Base-by-base conservation (phyloP, 306 rosid species). In the Casuarina equisetifolia region DNA sequence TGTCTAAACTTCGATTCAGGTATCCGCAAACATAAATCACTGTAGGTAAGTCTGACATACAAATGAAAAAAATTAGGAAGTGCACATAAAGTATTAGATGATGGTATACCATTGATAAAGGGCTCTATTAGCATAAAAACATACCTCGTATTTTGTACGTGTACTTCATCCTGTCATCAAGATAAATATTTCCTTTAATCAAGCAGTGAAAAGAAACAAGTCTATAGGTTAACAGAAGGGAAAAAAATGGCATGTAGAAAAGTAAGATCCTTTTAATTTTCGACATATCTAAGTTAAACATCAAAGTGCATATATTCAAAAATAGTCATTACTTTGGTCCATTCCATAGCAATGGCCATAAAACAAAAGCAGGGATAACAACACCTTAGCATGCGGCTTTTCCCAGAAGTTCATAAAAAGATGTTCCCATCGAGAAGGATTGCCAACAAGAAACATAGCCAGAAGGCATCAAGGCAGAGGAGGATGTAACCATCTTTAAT, bases 1-100 rank as follows among this genome's bases (percentile, higher is more conserved):
- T 80, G 93, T 86, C 99, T 92, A 82, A 96, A 96, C 87, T 87
- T 90, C 57, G 98, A 79, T 76, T 96, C 97, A 20, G 99, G 97
- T 81, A 92, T 96, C 78, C 79, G 91, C 77, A 83, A 90, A 91
- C 99, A 96, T 70, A 96, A 88, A 76, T 96, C 99, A 71, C 99
- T 96, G 94, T 96, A 96, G 61, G 98, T 92, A 86, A 92, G 90
- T 90, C 99, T 95, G 97, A 48, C 75, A 88, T 68, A 53, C 82
- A 74, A 62, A 62, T 39, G 39, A 59, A 80, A 81, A 81, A 71
- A 40, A 85, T 81, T 66, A 82, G 76, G 80, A 74, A 72, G 80
- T 70, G 75, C 57, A 80, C 76, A 64, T 43, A 67, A 82, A 50
- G 58, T 62, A 75, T 15, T 59, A 78, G 69, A 53, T 19, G 73